A percentile compares a stretch with the other conserved stretches of the same genome.
These are phyloP conservation scores for Aspergillus ruber DNA, from an alignment of 2,329 filamentous ascomycete genomes.

Conservation along the genomic window DNA sequence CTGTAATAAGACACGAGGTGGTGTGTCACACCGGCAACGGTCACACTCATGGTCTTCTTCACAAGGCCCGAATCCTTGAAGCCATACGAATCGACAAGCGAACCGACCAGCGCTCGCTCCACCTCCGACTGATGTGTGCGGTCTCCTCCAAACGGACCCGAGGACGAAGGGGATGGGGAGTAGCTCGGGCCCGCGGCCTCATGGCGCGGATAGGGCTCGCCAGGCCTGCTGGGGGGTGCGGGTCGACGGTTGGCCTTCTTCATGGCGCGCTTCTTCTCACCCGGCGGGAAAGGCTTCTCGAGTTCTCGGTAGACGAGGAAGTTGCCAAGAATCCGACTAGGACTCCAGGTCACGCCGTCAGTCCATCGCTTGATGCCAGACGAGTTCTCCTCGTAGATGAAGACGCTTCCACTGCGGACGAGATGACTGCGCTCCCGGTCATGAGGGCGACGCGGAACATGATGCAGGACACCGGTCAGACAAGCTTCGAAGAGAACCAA, in stretches of 20 bases:
- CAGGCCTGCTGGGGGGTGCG: constrained; percentile 39
- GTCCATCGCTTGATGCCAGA: constrained; percentile 94
- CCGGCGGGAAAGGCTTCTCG: constrained; percentile 68
- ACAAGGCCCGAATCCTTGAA: constrained; percentile 78
- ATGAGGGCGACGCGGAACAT: constrained; percentile 77
- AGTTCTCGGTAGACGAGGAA: constrained; percentile 82
- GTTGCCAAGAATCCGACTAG: constrained; percentile 76
- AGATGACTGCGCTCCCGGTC: constrained; percentile 72
- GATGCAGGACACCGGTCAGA: constrained; percentile 61
- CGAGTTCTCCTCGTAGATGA: constrained; percentile 86
- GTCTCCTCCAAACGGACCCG: constrained; percentile 28
- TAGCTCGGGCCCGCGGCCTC: constrained; percentile 34
- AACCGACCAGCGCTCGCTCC: constrained; percentile 64
- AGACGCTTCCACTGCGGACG: constrained; percentile 77
- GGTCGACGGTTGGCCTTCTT: constrained; percentile 57
- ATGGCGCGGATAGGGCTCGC: constrained; percentile 47
- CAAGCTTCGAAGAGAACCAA: constrained; percentile 75
- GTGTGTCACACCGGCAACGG: constrained; percentile 66
- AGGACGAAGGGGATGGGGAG: constrained; percentile 32
- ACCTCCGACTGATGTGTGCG: constrained; percentile 39
- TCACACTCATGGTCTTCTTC: constrained; percentile 88
- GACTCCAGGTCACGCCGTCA: constrained; percentile 85
- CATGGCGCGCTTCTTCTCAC: constrained; percentile 77
- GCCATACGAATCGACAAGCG: constrained; percentile 79
- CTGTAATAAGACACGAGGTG: constrained; percentile 88